Evolutionary conservation across 805 yeast species (phyloP).

Genomic region (Candida yuanshanica): DNA sequence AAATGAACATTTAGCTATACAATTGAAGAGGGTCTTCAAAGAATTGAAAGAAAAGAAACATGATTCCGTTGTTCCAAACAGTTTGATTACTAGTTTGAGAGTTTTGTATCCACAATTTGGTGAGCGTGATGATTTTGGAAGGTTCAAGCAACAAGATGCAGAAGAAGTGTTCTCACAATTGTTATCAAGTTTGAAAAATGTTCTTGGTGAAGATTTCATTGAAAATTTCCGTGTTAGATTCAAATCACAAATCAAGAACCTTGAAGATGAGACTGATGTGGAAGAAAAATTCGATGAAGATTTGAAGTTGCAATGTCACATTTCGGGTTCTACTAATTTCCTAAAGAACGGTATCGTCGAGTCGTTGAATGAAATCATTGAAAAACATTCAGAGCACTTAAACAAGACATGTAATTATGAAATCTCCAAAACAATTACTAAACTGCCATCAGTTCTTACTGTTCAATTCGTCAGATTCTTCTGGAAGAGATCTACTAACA

Average conservation of each 20-base stretch:
- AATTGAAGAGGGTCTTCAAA: slow-evolving; percentile 40
- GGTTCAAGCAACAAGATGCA: slow-evolving; percentile 93
- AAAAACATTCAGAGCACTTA: slow-evolving; percentile 68
- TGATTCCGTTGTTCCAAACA: slow-evolving; percentile 58
- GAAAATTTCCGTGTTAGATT: slow-evolving; percentile 63
- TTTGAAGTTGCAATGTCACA: slow-evolving; percentile 82
- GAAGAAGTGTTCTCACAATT: slow-evolving; percentile 91
- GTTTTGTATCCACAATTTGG: slow-evolving; percentile 81
- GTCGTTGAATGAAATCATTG: slow-evolving; percentile 70
- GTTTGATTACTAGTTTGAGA: slow-evolving; percentile 62
- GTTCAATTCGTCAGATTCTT: slow-evolving; percentile 92
- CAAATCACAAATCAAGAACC: slow-evolving; percentile 57
- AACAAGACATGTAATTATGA: slow-evolving; percentile 68
- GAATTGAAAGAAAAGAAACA: slow-evolving; percentile 34
- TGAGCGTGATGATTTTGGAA: slow-evolving; percentile 66
- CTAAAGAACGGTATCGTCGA: slow-evolving; percentile 76
- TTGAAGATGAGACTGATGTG: slow-evolving; percentile 46
- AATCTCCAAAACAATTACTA: slow-evolving; percentile 52
- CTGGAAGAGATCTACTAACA: slow-evolving; percentile 89
- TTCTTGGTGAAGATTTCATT: slow-evolving; percentile 42
- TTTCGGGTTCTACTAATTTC: slow-evolving; percentile 78
- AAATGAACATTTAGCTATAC: slow-evolving; percentile 39
- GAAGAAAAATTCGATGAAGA: slow-evolving; percentile 50
- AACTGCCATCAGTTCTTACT: slow-evolving; percentile 81
- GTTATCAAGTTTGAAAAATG: slow-evolving; percentile 43